Conservation (phyloP, 345 rosid genomes). For the Gossypium rotundifolium region DNA sequence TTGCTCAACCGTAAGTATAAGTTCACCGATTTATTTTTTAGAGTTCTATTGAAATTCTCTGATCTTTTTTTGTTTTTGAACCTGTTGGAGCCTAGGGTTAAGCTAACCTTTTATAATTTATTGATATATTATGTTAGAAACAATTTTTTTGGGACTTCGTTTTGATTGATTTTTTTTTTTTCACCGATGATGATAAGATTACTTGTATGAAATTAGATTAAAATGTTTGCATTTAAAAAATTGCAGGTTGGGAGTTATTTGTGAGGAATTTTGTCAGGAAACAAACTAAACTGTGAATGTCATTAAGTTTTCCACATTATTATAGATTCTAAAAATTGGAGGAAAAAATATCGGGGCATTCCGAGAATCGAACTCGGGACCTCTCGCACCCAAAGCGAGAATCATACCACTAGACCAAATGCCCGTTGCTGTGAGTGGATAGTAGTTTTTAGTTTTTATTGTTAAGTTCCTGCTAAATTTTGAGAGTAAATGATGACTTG, state of each 20-base stretch:
- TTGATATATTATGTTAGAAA: neutral
- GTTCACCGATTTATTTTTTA: neutral
- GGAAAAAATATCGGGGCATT: slow-evolving; percentile 27
- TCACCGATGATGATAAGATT: neutral
- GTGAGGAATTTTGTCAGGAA: neutral
- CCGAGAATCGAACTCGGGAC: slow-evolving; percentile 62
- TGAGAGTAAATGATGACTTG: neutral
- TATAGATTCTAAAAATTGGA: neutral
- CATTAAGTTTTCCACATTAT: neutral
- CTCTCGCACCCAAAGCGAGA: slow-evolving; percentile 46
- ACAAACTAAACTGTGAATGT: neutral
- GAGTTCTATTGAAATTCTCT: neutral
- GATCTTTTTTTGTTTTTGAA: neutral
- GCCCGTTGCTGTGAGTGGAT: slow-evolving; percentile 11
- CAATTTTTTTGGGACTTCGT: neutral
- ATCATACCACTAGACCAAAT: slow-evolving; percentile 87
- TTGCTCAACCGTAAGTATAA: neutral
- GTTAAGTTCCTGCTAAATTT: neutral
- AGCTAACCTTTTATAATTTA: neutral
- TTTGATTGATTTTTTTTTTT: neutral
- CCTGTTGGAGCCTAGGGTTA: neutral
- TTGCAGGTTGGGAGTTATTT: neutral
- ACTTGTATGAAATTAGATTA: neutral
- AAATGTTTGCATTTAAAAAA: neutral
- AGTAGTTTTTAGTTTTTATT: neutral